Evolutionary conservation across 352 stramenopile species (phyloP), one percentile per base, ranked within the genome.

Genomic region (Discostella stelligera): DNA sequence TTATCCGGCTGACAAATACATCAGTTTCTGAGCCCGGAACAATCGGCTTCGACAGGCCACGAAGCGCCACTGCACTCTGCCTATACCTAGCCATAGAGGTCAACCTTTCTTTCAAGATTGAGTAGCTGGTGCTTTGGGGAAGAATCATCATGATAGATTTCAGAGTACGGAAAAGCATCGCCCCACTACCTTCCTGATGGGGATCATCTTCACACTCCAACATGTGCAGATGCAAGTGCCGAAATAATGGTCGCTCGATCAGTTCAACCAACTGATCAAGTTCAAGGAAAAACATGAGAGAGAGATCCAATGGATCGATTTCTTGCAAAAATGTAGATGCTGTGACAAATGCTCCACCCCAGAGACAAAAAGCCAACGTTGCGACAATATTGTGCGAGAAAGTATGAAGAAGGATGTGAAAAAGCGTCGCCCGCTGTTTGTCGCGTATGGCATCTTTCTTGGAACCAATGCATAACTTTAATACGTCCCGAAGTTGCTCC

Each of bases 121-220:
- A 79, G 58, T 91, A 93, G 48, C 79, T 90, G 46, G 85, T 90
- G 67, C 85, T 91, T 71, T 92, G 85, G 16, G 88, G 88, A 10
- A 93, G 54, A 18, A 91, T 75, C 88, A 93, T 93, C 18, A 92
- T 62, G 21, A 93, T 75, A 2, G 76, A 82, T 60, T 89, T 90
- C 13, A 93, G 62, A 10, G 76, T 76, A 53, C 83, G 77, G 75
- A 92, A 93, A 9, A 93, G 60, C 88, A 93, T 93, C 9, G 84
- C 83, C 4, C 88, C 88, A 55, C 84, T 92, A 56, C 86, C 88
- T 77, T 93, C 88, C 39, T 65, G 46, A 16, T 77, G 71, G 8
- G 82, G 77, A 60, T 92, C 76, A 46, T 85, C 82, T 30, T 92
- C 86, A 37, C 71, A 82, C 60, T 93, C 84, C 37, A 93, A 64